These are phyloP conservation scores for Fraxinus pennsylvanica DNA, from an alignment of 257 asterid genomes.

Conservation along the genomic window DNA sequence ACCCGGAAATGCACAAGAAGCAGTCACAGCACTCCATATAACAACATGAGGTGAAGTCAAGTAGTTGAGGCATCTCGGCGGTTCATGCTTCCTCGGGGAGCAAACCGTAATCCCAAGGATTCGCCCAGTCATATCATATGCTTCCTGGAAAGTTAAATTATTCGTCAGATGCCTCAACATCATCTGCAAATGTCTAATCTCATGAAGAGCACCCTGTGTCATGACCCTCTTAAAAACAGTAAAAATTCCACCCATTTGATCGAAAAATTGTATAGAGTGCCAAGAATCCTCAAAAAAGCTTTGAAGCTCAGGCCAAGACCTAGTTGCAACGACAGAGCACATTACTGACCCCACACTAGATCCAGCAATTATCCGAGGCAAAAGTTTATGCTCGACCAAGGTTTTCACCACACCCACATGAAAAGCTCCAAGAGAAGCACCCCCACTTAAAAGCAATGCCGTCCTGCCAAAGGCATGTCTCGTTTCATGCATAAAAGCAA, in stretches of 20 bases:
- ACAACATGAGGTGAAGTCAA: slow-evolving; percentile 98
- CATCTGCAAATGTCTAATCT: slow-evolving; percentile 79
- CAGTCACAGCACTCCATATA: slow-evolving; percentile 97
- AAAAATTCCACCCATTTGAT: slow-evolving; percentile 82
- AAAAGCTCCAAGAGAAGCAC: slow-evolving; percentile 93
- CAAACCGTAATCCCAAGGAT: slow-evolving; percentile 90
- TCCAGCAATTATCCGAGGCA: slow-evolving; percentile 94
- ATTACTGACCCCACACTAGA: slow-evolving; percentile 94
- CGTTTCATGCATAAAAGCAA: slow-evolving; percentile 93
- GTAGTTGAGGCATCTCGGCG: slow-evolving; percentile 96
- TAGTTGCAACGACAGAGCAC: slow-evolving; percentile 83
- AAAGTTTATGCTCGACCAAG: slow-evolving; percentile 79
- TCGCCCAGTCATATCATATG: slow-evolving; percentile 96
- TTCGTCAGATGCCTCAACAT: slow-evolving; percentile 82
- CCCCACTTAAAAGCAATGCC: slow-evolving; percentile 89
- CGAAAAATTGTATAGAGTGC: slow-evolving; percentile 83
- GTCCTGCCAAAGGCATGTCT: slow-evolving; percentile 98
- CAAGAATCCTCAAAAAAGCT: slow-evolving; percentile 91
- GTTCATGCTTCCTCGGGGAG: slow-evolving; percentile 96
- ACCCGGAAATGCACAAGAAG: slow-evolving; percentile 98
- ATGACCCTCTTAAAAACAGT: slow-evolving; percentile 74
- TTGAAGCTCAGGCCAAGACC: slow-evolving; percentile 97
- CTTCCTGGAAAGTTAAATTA: slow-evolving; percentile 93
- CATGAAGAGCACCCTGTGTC: slow-evolving; percentile 90
- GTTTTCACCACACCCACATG: slow-evolving; percentile 93